phyloP scores from a whole-genome alignment of 257 asterid species.

The Linderniella brevidens region DNA sequence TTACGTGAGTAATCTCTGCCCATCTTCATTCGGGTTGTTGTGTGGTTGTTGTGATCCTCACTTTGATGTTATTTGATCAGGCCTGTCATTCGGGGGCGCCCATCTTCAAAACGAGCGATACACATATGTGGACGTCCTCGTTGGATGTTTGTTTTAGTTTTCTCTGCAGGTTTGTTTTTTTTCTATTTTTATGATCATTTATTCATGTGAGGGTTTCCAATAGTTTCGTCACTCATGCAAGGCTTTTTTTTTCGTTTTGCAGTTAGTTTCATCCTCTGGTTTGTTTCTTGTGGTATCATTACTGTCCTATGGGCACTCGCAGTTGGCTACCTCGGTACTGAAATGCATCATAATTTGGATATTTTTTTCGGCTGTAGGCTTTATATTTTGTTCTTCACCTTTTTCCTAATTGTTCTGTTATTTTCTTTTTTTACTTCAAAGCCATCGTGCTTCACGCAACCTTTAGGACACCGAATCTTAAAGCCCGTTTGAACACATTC shows the following conservation, averaged over 20 bases:
- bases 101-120: conserved; percentile 71
- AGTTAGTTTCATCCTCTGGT: conserved; percentile 79
- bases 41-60: conserved; percentile 7
- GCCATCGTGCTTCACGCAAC: conserved; percentile 80
- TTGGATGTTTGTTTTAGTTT: conserved; percentile 63
- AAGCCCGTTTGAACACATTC: conserved; percentile 92
- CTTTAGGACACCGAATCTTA: conserved; percentile 89
- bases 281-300: conserved; percentile 61
- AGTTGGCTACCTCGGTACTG: conserved; percentile 67
- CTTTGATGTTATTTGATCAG: conserved; percentile 23
- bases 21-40: no score
- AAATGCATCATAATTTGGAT: conserved; percentile 6
- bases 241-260: conserved; percentile 12
- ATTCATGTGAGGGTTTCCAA: background rate
- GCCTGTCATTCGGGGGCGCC: conserved; percentile 97
- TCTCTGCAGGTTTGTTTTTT: conserved; percentile 32
- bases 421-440: conserved; percentile 21
- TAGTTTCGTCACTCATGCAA: background rate
- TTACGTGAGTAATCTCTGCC: conserved; percentile 38
- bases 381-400: conserved; percentile 2
- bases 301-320: conserved; percentile 49
- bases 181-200: conserved; percentile 1
- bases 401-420: background rate
- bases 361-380: conserved; percentile 5
- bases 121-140: conserved; percentile 90